Evolutionary conservation across 2,329 filamentous ascomycete genomes (phyloP).

Genomic region (Beauveria medogensis): DNA sequence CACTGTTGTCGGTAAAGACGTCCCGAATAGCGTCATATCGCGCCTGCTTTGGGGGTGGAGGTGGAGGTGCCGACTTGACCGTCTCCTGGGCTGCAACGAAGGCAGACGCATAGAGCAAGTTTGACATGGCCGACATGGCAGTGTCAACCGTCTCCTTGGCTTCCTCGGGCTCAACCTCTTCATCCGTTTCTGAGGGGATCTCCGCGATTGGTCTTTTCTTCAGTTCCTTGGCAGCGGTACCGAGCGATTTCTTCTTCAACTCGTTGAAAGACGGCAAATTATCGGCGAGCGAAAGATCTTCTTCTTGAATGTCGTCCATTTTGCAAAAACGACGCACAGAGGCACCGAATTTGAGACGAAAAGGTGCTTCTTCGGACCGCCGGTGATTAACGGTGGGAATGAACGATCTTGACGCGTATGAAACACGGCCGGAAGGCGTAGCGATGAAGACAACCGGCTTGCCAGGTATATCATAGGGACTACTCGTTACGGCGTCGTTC

Average conservation of each 20-base stretch:
- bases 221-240: slow-evolving; percentile 27
- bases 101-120: slow-evolving; percentile 16
- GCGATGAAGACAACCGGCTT: slow-evolving; percentile 43
- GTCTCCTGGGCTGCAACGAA: slow-evolving; percentile 14
- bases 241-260: slow-evolving; percentile 26
- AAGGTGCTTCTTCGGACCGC: slow-evolving; percentile 25
- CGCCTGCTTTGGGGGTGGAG: slow-evolving; percentile 12
- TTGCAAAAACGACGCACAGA: slow-evolving; percentile 32
- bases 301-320: slow-evolving; percentile 22
- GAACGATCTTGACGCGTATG: slow-evolving; percentile 40
- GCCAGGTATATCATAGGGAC: slow-evolving; percentile 34
- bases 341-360: slow-evolving; percentile 26
- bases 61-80: not conserved
- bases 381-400: slow-evolving; percentile 27
- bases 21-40: slow-evolving; percentile 29
- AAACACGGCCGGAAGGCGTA: slow-evolving; percentile 36
- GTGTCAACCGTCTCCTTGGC: slow-evolving; percentile 3
- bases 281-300: slow-evolving; percentile 26
- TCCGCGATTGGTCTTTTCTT: slow-evolving; percentile 22
- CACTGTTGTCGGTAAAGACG: slow-evolving; percentile 29
- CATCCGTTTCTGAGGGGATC: slow-evolving; percentile 19
- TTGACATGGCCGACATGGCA: slow-evolving; percentile 11
- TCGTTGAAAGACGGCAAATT: slow-evolving; percentile 26
- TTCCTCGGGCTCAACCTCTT: slow-evolving; percentile 17
- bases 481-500: slow-evolving; percentile 35